Evolutionary conservation across 257 asterid genomes (phyloP).

Genomic region (Solanum habrochaites): DNA sequence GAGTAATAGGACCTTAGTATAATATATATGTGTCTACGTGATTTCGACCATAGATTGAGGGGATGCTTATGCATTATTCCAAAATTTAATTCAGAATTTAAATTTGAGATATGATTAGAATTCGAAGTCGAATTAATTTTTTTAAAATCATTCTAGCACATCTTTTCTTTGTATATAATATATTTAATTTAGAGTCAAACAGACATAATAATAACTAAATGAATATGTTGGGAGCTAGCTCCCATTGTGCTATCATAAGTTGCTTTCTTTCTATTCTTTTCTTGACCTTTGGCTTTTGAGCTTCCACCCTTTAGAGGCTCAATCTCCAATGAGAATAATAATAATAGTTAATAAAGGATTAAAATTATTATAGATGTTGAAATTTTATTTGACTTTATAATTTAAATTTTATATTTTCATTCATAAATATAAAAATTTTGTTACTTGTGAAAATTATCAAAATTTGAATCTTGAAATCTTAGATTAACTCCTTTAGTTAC

Average conservation of each 20-base stretch:
- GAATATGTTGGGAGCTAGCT: background rate
- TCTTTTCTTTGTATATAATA: background rate
- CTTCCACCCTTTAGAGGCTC: background rate
- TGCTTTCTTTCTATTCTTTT: background rate
- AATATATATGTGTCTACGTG: too few relatives aligned
- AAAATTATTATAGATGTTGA: background rate
- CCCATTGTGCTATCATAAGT: background rate
- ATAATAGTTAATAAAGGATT: background rate
- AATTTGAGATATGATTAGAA: background rate
- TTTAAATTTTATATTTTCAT: background rate
- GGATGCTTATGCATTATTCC: too few relatives aligned
- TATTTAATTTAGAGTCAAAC: background rate
- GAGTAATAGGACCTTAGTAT: too few relatives aligned
- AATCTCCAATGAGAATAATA: background rate
- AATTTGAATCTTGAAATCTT: background rate
- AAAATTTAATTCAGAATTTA: accelerated
- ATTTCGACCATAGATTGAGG: too few relatives aligned
- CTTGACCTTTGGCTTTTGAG: background rate
- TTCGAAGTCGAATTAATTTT: background rate
- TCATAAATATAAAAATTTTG: background rate
- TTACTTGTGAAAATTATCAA: background rate
- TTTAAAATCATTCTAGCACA: background rate
- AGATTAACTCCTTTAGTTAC: background rate
- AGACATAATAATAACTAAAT: background rate
- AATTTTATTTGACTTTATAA: background rate